Evolutionary conservation across 768 basidiomycete species (phyloP).

Genomic region (Russula sp.): DNA sequence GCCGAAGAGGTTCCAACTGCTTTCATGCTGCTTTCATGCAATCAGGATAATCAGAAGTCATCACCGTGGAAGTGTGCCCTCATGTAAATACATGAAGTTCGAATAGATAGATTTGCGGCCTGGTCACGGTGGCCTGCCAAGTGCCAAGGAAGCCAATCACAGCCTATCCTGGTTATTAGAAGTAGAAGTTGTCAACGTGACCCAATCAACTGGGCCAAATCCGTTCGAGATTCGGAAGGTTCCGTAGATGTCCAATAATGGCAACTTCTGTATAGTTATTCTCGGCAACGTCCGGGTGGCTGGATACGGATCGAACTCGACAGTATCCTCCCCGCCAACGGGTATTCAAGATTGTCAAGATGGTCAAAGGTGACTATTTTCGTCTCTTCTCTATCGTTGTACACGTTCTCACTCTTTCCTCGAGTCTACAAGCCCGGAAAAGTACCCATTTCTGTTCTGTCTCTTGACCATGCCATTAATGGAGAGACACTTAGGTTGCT

Average conservation of each 20-base stretch:
- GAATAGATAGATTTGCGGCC: conserved; percentile 1
- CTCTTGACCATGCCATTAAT: background rate
- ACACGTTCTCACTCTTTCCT: conserved; percentile 4
- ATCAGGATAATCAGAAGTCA: conserved; percentile 13
- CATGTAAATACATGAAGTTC: conserved; percentile 2
- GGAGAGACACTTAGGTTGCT: conserved; percentile 58
- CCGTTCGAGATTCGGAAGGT: background rate
- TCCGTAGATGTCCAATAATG: too few relatives aligned
- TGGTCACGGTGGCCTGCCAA: background rate
- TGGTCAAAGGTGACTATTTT: conserved; percentile 34
- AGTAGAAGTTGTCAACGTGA: background rate
- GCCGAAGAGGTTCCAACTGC: background rate
- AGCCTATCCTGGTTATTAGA: conserved; percentile 15
- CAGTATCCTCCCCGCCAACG: conserved; percentile 13
- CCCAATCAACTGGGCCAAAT: background rate
- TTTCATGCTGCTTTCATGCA: background rate
- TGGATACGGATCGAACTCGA: conserved; percentile 7
- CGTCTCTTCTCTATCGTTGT: background rate
- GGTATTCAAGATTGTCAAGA: conserved; percentile 30
- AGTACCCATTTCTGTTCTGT: conserved; percentile 43
- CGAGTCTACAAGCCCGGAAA: conserved; percentile 95
- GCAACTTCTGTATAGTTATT: conserved; percentile 31
- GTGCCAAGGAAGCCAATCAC: conserved; percentile 12
- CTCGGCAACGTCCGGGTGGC: conserved; percentile 35
- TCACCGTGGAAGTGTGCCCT: background rate